phyloP scores from a whole-genome alignment of 148 eudicot species.

The Arctostaphylos glauca region DNA sequence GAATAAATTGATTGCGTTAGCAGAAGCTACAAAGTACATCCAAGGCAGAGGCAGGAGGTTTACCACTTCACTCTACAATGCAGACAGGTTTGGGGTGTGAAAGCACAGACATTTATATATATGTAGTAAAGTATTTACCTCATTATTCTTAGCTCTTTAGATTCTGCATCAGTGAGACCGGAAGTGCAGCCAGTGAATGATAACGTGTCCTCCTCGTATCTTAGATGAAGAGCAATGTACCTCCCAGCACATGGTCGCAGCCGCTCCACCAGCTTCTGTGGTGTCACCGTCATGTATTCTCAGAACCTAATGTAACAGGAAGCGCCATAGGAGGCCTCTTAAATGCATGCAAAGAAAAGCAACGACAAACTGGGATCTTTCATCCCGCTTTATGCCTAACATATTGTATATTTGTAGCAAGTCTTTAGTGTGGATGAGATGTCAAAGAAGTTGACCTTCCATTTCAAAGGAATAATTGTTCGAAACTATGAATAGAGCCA shows the following conservation, averaged over 20 bases:
- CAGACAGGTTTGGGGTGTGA: neutral
- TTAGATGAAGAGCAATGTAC: too few species aligned
- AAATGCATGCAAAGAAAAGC: conserved; percentile 18
- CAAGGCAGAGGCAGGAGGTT: neutral
- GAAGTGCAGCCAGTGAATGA: conserved; percentile 92
- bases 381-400: neutral
- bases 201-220: conserved; percentile 97
- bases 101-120: neutral
- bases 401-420: neutral
- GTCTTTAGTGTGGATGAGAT: too few species aligned
- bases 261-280: too few species aligned
- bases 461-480: too few species aligned
- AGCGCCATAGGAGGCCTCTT: conserved; percentile 32
- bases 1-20: neutral
- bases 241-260: too few species aligned
- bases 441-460: too few species aligned
- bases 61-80: neutral
- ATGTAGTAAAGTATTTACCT: conserved; percentile 43
- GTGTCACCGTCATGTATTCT: too few species aligned
- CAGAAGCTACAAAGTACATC: neutral
- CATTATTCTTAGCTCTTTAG: conserved; percentile 76
- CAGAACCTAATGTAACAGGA: conserved; percentile 65
- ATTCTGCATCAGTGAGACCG: conserved; percentile 78
- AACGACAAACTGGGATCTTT: neutral
- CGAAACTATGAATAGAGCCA: too few species aligned